Base-by-base conservation (phyloP, 345 rosid genomes). In the Linum tenue region DNA sequence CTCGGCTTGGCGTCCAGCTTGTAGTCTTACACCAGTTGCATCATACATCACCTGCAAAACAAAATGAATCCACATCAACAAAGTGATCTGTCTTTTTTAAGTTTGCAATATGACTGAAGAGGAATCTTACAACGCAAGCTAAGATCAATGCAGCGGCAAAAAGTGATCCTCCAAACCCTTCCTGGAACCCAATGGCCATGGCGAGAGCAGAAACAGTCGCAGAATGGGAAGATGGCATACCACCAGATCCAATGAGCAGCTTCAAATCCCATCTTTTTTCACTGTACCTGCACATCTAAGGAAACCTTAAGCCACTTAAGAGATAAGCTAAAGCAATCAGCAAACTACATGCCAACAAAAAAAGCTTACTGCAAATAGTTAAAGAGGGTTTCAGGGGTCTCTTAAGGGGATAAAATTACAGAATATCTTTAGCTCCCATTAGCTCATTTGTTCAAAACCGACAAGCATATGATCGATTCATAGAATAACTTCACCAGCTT, bases 211-310 rank as follows among this genome's bases (percentile, higher is more conserved):
- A 68, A 60, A 89, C 92, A 0, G 91, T 92, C 38, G 96, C 80
- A 56, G 98, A 90, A 82, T 90, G 98, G 42, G 98, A 82, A 12
- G 97, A 92, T 5, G 98, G 96, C 98, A 92, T 90, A 37, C 98
- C 98, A 64, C 97, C 97, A 8, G 98, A 92, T 60, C 92, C 92
- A 37, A 87, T 41, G 17, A 92, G 91, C 61, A 73, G 82, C 87
- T 82, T 84, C 70, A 83, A 37, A 79, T 92, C 91, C 80, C 90
- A 81, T 74, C 79, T 72, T 66, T 74, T 82, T 77, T 87, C 95
- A 51, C 69, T 89, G 42, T 82, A 89, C 92, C 90, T 92, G 82
- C 76, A 77, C 66, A 73, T 75, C 78, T 75, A 5, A 78, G 64
- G 64, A 68, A 59, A 79, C 67, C 71, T 76, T 77, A 66, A 72